These are phyloP conservation scores for Metschnikowia gelsemii DNA, from an alignment of 805 yeast genomes.

Conservation along the genomic window DNA sequence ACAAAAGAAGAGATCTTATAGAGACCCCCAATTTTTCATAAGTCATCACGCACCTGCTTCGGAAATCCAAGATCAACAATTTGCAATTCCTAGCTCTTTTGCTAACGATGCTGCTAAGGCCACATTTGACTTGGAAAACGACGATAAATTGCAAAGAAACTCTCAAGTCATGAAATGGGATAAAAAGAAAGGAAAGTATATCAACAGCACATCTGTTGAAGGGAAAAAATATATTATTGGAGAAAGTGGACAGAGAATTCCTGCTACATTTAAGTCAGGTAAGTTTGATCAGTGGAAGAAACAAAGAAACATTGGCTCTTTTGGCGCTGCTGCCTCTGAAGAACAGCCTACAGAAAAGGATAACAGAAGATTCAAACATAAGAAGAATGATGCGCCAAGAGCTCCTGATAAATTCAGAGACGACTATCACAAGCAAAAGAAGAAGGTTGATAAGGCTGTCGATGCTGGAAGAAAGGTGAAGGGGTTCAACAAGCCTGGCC, in stretches of 20 bases:
- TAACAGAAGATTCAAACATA: constrained; percentile 63
- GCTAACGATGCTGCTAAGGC: constrained; percentile 83
- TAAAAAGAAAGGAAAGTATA: constrained; percentile 84
- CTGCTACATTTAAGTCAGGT: constrained; percentile 90
- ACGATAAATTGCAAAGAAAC: constrained; percentile 69
- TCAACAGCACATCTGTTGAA: constrained; percentile 76
- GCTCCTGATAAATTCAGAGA: constrained; percentile 90
- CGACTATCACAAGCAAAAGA: constrained; percentile 78
- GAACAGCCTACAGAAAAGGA: constrained; percentile 25
- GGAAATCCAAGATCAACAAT: constrained; percentile 78
- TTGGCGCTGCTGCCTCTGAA: constrained; percentile 19
- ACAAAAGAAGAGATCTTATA: constrained; percentile 45
- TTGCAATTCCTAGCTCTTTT: constrained; percentile 57
- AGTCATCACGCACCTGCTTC: constrained; percentile 87
- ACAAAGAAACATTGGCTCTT: constrained; percentile 56
- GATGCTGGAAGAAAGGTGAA: constrained; percentile 72
- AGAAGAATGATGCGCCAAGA: constrained; percentile 74
- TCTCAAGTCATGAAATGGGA: constrained; percentile 88
- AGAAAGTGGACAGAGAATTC: constrained; percentile 89
- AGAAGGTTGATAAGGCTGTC: constrained; percentile 75
- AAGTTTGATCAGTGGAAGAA: constrained; percentile 90
- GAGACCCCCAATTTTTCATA: constrained; percentile 78
- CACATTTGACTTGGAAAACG: constrained; percentile 76
- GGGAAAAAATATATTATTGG: constrained; percentile 81
- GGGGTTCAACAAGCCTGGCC: constrained; percentile 55